phyloP scores from a whole-genome alignment of 2,329 filamentous ascomycete species.

The Dryadomyces quercus-mongolicae region DNA sequence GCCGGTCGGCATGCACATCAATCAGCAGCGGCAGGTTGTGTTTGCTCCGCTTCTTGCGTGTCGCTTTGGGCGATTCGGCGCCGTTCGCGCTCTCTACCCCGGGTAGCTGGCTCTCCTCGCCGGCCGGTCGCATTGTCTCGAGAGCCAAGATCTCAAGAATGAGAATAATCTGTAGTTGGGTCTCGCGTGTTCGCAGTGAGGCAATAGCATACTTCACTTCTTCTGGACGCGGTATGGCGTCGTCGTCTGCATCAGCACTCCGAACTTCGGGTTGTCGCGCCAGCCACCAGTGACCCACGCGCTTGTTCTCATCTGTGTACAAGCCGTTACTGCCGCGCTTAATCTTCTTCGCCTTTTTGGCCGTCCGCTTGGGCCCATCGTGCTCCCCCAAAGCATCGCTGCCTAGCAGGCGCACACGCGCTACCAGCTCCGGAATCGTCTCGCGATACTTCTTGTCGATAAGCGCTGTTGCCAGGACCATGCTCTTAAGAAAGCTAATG shows the following conservation, averaged over 20 bases:
- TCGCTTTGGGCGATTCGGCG: constrained; percentile 18
- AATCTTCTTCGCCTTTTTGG: constrained; percentile 34
- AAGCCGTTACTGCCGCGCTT: constrained; percentile 57
- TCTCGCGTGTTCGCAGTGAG: constrained; percentile 60
- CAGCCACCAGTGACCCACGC: constrained; percentile 61
- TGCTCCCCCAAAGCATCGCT: constrained; percentile 38
- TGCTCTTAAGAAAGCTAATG: constrained; percentile 53
- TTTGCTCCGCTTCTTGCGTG: constrained; percentile 43
- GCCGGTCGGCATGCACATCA: constrained; percentile 62
- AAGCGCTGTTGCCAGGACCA: constrained; percentile 53
- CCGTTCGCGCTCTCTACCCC: constrained; percentile 23
- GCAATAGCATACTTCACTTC: constrained; percentile 52
- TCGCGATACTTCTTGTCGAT: constrained; percentile 75
- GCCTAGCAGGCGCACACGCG: constrained; percentile 39
- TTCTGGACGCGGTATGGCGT: constrained; percentile 32
- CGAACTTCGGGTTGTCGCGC: constrained; percentile 36
- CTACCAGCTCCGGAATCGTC: constrained; percentile 50
- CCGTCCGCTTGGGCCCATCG: constrained; percentile 26
- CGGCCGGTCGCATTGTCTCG: constrained; percentile 33
- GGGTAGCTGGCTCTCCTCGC: constrained; percentile 36
- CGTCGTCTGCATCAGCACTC: constrained; percentile 38
- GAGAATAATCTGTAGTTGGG: constrained; percentile 68
- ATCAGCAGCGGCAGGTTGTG: constrained; percentile 54
- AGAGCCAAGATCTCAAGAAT: constrained; percentile 66
- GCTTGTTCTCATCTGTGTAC: constrained; percentile 53